A percentile compares a stretch with the other conserved stretches of the same genome.
These are phyloP conservation scores for Hypomontagnella submonticulosa DNA, from an alignment of 495 filamentous ascomycete species.

Conservation along the genomic window DNA sequence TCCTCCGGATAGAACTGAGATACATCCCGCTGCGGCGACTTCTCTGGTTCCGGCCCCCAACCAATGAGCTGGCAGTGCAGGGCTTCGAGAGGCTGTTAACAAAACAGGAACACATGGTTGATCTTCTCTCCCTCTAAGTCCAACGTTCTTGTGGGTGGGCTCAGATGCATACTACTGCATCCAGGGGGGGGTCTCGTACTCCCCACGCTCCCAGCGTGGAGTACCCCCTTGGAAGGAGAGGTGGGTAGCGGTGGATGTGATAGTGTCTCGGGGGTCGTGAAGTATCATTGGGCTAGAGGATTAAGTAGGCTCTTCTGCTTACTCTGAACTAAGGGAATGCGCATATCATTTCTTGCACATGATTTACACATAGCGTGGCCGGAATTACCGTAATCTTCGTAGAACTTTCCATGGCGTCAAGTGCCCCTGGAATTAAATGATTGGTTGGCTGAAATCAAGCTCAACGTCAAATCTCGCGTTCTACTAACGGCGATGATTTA, in stretches of 20 bases:
- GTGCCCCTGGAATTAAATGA: conserved; percentile 19
- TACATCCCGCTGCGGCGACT: conserved; percentile 39
- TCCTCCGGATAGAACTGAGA: conserved; percentile 40
- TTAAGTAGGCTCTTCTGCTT: conserved; percentile 38
- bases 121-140: conserved; percentile 35
- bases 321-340: conserved; percentile 45
- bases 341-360: conserved; percentile 51
- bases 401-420: conserved; percentile 32
- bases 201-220: conserved; percentile 38
- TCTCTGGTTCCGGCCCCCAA: conserved; percentile 42
- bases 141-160: conserved; percentile 26
- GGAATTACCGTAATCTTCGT: conserved; percentile 35
- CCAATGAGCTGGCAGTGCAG: conserved; percentile 45
- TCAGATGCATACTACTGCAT: conserved; percentile 39
- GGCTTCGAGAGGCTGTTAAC: conserved; percentile 43
- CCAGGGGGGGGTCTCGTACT: conserved; percentile 27
- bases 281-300: conserved; percentile 46
- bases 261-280: conserved; percentile 30
- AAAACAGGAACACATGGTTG: conserved; percentile 44
- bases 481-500: conserved; percentile 16
- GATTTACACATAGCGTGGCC: conserved; percentile 45
- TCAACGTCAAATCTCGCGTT: conserved; percentile 34
- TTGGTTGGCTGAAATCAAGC: conserved; percentile 30
- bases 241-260: conserved; percentile 38
- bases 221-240: conserved; percentile 31